Percentiles rank a stretch among this genome's conserved stretches.
phyloP scores from a whole-genome alignment of 208 protist species.

The Angomonas deanei region DNA sequence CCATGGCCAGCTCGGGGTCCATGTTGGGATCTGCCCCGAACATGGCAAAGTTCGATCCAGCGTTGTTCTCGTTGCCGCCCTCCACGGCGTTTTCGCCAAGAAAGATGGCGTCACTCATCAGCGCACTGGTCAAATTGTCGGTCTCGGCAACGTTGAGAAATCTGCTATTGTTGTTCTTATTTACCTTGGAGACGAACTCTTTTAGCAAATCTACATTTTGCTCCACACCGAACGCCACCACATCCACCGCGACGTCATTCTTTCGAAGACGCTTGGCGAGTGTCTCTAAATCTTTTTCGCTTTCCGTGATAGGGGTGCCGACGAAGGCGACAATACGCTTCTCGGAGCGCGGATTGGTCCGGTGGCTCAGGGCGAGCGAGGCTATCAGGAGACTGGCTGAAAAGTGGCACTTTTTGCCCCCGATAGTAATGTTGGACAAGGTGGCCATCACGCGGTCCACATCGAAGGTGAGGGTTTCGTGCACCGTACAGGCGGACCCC shows the following conservation, averaged over 20 bases:
- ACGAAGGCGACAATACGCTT: conserved; percentile 98
- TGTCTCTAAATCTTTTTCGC: conserved; percentile 79
- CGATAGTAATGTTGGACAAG: conserved; percentile 86
- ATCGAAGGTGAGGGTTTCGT: conserved; percentile 93
- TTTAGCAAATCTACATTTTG: conserved; percentile 89
- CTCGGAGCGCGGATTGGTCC: conserved; percentile 92
- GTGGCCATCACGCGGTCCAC: conserved; percentile 91
- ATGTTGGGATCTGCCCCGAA: conserved; percentile 89
- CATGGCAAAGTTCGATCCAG: conserved; percentile 20
- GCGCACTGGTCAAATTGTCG: conserved; percentile 86
- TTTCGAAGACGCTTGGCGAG: conserved; percentile 96
- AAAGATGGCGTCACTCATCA: conserved; percentile 91
- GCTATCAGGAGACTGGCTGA: conserved; percentile 88
- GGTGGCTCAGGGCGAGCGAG: conserved; percentile 95
- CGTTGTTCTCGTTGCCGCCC: conserved; percentile 12
- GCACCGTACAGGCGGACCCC: conserved; percentile 86
- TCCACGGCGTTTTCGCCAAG: conserved; percentile 33
- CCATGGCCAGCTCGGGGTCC: conserved; percentile 94
- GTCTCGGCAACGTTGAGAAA: conserved; percentile 74
- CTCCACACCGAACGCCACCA: conserved; percentile 95
- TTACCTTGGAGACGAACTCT: conserved; percentile 88
- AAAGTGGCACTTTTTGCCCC: conserved; percentile 87
- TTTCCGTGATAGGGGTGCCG: conserved; percentile 91
- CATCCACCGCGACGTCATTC: conserved; percentile 95
- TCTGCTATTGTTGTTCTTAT: conserved; percentile 78